Base-by-base conservation (phyloP, 164 flowering plant species). In the grape (Vitis vinifera) region DNA sequence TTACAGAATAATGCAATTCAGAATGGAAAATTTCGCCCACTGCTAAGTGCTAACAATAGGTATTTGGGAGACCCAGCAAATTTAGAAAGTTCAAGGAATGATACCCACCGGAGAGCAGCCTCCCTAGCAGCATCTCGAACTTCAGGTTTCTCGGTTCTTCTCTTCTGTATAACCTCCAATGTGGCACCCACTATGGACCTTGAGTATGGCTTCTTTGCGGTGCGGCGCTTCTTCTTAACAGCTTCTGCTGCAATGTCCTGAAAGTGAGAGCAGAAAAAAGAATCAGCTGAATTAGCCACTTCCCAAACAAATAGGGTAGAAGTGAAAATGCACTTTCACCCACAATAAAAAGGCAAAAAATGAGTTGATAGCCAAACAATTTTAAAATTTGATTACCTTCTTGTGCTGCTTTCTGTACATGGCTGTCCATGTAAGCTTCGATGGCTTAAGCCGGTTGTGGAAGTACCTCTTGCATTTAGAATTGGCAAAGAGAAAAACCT, bases 401-500 rank as follows among this genome's bases (percentile, higher is more conserved):
- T 74, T 78, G 55, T 74, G 81, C 44, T 78, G 81, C 59, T 78
- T 78, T 37, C 78, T 65, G 74, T 73, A 77, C 77, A 77, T 62
- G 49, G 80, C 77, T 10, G 80, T 77, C 80, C 80, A 77, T 2
- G 74, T 71, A 70, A 74, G 78, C 62, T 78, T 78, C 1, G 81
- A 73, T 2, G 81, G 81, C 73, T 72, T 78, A 71, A 78, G 71
- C 17, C 73, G 64, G 68, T 78, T 78, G 78, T 78, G 81, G 71
- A 78, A 78, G 69, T 78, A 78, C 73, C 78, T 71, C 73, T 78
- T 78, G 78, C 81, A 78, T 61, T 78, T 78, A 37, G 81, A 78
- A 67, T 78, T 74, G 70, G 73, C 81, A 69, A 78, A 78, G 55
- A 78, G 76, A 76, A 78, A 78, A 8, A 78, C 81, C 81, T 78